These are phyloP conservation scores for Yarrowia sp. DNA, from an alignment of 805 yeast genomes.

Conservation along the genomic window DNA sequence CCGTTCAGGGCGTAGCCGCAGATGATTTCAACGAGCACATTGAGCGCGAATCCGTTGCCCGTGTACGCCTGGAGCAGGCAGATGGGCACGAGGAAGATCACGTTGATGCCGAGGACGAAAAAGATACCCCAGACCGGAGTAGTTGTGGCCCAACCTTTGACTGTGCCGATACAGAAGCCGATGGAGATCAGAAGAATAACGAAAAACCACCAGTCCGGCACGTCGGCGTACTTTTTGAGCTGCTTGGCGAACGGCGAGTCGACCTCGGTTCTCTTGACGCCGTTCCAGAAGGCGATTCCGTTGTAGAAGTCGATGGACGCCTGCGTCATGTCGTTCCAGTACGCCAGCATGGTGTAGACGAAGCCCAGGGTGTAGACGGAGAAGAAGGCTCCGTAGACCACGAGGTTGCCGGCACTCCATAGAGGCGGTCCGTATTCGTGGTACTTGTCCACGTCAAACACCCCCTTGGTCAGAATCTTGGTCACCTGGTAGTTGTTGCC, in stretches of 20 bases:
- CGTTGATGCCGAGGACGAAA: constrained; percentile 61
- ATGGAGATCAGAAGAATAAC: constrained; percentile 55
- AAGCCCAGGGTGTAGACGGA: constrained; percentile 64
- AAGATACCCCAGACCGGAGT: constrained; percentile 69
- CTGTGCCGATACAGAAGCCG: constrained; percentile 47
- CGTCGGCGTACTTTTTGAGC: constrained; percentile 65
- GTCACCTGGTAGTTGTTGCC: constrained; percentile 59
- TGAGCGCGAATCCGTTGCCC: constrained; percentile 61
- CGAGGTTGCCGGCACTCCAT: constrained; percentile 58
- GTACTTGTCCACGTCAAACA: constrained; percentile 57
- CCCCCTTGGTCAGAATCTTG: constrained; percentile 51
- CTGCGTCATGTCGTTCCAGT: constrained; percentile 42
- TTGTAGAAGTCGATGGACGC: constrained; percentile 39
- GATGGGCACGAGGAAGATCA: constrained; percentile 62
- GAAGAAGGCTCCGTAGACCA: constrained; percentile 62
- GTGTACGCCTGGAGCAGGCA: constrained; percentile 67
- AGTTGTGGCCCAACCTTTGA: constrained; percentile 55
- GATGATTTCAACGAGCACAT: constrained; percentile 67
- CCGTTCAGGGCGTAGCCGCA: constrained; percentile 74
- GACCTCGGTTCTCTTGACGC: background rate
- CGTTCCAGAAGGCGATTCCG: constrained; percentile 21
- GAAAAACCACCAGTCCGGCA: constrained; percentile 77
- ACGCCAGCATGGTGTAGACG: constrained; percentile 49
- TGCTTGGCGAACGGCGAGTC: constrained; percentile 46
- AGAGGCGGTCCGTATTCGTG: constrained; percentile 69